phyloP scores from a whole-genome alignment of 352 stramenopile species.

The Peronospora belbahrii region DNA sequence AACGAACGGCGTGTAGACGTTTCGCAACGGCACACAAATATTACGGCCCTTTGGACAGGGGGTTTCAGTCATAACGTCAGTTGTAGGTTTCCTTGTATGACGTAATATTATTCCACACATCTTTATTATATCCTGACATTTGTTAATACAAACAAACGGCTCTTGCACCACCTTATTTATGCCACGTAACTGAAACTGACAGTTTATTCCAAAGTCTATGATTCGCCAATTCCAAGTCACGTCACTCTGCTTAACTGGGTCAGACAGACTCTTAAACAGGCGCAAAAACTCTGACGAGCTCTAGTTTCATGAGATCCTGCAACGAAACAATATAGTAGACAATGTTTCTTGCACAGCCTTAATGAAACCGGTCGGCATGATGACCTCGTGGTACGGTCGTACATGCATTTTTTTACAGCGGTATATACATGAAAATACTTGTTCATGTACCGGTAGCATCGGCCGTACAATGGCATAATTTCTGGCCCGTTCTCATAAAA shows the following conservation, averaged over 20 bases:
- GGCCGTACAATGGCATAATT: not conserved
- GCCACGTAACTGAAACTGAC: slow-evolving; percentile 7
- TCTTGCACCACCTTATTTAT: too few species aligned
- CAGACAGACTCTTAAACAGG: not conserved
- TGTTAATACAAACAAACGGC: not conserved
- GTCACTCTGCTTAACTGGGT: slow-evolving; percentile 3
- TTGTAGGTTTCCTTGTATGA: not conserved
- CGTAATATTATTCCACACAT: slow-evolving; percentile 1
- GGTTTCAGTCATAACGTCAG: not conserved
- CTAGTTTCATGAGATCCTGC: not conserved
- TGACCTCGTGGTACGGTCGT: not conserved
- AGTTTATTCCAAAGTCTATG: slow-evolving; percentile 2
- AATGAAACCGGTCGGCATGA: too few species aligned
- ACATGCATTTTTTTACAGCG: too few species aligned
- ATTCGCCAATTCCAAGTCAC: slow-evolving; percentile 8
- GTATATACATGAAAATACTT: too few species aligned
- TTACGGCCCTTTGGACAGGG: not conserved
- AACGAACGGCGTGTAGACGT: not conserved
- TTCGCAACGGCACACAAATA: not conserved
- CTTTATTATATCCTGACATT: not conserved
- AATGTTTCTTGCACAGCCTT: not conserved
- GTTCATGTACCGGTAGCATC: not conserved
- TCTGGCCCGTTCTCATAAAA: slow-evolving; percentile 7
- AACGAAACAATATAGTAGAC: not conserved
- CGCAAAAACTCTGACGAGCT: not conserved